A percentile compares a stretch with the other conserved stretches of the same genome.
phyloP scores from a whole-genome alignment of 371 early-diverging fungal species.

The Actinomucor elegans region DNA sequence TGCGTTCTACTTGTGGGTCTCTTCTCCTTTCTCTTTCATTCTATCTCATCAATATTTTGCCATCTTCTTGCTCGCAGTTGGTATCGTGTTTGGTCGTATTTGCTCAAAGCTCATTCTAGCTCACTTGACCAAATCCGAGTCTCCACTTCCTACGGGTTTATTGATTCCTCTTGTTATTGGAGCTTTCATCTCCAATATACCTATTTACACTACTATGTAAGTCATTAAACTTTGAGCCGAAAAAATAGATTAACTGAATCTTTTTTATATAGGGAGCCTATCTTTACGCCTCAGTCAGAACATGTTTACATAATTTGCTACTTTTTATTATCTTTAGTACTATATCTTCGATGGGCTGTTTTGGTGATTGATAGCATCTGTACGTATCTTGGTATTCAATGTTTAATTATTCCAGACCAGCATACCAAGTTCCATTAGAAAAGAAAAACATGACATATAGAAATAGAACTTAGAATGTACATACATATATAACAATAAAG shows the following conservation, averaged over 20 bases:
- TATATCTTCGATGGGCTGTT: slow-evolving; percentile 81
- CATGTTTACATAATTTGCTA: slow-evolving; percentile 61
- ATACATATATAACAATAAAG: not conserved
- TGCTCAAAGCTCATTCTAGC: slow-evolving; percentile 88
- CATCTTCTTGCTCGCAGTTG: slow-evolving; percentile 71
- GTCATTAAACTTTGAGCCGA: slow-evolving; percentile 16
- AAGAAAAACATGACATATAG: too few species aligned
- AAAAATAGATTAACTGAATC: too few species aligned
- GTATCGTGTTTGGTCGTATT: slow-evolving; percentile 87
- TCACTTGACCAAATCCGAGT: slow-evolving; percentile 79
- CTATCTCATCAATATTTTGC: slow-evolving; percentile 65
- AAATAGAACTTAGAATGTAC: not conserved
- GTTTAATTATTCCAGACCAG: slow-evolving; percentile 67
- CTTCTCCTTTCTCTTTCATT: slow-evolving; percentile 67
- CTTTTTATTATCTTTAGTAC: slow-evolving; percentile 61
- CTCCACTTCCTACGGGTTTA: slow-evolving; percentile 77
- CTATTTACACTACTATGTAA: slow-evolving; percentile 46
- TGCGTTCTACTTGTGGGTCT: slow-evolving; percentile 68
- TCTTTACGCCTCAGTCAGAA: slow-evolving; percentile 59
- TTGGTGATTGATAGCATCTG: slow-evolving; percentile 88
- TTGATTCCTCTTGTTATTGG: slow-evolving; percentile 75
- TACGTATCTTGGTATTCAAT: slow-evolving; percentile 78
- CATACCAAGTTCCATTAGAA: slow-evolving; percentile 9
- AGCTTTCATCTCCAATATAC: slow-evolving; percentile 64
- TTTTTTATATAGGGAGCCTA: slow-evolving; percentile 45